Evolutionary conservation across 1,139 yeast genomes (phyloP).

Genomic region (Blastobotrys proliferans): DNA sequence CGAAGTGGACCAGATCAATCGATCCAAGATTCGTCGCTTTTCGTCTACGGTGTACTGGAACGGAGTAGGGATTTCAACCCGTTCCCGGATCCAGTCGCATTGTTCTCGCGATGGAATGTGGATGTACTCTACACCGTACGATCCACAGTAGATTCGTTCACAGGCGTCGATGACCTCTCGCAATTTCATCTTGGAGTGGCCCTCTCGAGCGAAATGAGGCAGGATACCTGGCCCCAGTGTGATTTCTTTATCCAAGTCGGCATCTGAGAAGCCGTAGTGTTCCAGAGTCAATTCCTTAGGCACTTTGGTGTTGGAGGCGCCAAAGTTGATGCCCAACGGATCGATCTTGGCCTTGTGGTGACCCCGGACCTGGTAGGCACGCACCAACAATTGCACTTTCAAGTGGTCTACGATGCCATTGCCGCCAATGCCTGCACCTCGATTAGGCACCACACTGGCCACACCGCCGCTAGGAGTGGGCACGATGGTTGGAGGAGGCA

Average conservation of each 20-base stretch:
- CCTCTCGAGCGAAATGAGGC: slow-evolving; percentile 78
- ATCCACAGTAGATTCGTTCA: slow-evolving; percentile 80
- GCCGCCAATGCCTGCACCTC: slow-evolving; percentile 26
- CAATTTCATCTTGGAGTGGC: slow-evolving; percentile 58
- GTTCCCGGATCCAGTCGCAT: slow-evolving; percentile 98
- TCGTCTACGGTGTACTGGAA: slow-evolving; percentile 80
- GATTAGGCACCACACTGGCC: slow-evolving; percentile 44
- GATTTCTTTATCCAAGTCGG: slow-evolving; percentile 77
- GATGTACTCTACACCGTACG: slow-evolving; percentile 91
- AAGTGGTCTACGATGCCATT: slow-evolving; percentile 77
- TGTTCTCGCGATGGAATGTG: slow-evolving; percentile 94
- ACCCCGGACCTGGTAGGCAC: slow-evolving; percentile 98
- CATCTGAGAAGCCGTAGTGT: slow-evolving; percentile 84
- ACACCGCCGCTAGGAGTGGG: slow-evolving; percentile 73
- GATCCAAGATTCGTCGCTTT: slow-evolving; percentile 93
- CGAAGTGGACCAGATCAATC: slow-evolving; percentile 94
- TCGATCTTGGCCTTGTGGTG: slow-evolving; percentile 94
- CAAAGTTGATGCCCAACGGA: slow-evolving; percentile 87
- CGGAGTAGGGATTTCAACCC: slow-evolving; percentile 90
- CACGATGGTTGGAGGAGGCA: slow-evolving; percentile 85
- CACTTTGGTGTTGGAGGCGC: slow-evolving; percentile 48
- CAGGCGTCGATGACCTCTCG: slow-evolving; percentile 73
- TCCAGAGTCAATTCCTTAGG: slow-evolving; percentile 91
- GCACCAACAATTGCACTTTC: slow-evolving; percentile 91
- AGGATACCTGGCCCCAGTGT: slow-evolving; percentile 96